Evolutionary conservation across 305 asterid genomes (phyloP), one percentile per base, ranked within the genome.

Genomic region (Fraxinus floribunda): DNA sequence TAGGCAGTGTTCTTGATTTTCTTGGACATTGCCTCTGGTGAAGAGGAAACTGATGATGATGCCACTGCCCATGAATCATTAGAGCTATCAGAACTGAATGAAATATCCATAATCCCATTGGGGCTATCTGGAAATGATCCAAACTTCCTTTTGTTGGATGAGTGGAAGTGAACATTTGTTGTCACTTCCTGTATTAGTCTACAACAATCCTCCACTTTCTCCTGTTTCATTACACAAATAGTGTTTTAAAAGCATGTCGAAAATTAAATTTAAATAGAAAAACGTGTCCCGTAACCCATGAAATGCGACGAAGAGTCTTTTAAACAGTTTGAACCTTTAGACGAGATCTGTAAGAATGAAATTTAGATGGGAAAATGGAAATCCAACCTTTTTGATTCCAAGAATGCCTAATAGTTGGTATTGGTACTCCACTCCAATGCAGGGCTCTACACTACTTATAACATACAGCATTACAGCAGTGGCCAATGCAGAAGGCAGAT

Each of bases 401-500:
- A 94, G 94, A 80, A 94, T 91, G 84, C 80, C 85, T 34, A 86
- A 16, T 46, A 94, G 88, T 74, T 89, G 90, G 38, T 88, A 88
- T 83, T 88, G 94, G 85, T 83, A 83, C 71, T 91, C 90, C 24
- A 82, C 84, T 2, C 86, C 89, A 86, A 88, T 84, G 49, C 83
- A 83, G 80, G 97, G 94, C 84, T 89, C 89, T 2, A 91, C 66
- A 64, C 88, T 89, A 88, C 85, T 86, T 24, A 93, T 81, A 36
- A 91, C 94, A 79, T 89, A 90, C 89, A 93, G 85, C 94, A 94
- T 91, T 87, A 89, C 88, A 30, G 97, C 97, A 74, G 94, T 86
- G 74, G 98, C 97, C 91, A 93, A 74, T 71, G 92, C 94, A 80
- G 97, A 93, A 24, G 97, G 97, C 81, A 80, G 88, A 85, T 79